Conservation (phyloP, 78 protist genomes). For the Protostelium mycophagum region DNA sequence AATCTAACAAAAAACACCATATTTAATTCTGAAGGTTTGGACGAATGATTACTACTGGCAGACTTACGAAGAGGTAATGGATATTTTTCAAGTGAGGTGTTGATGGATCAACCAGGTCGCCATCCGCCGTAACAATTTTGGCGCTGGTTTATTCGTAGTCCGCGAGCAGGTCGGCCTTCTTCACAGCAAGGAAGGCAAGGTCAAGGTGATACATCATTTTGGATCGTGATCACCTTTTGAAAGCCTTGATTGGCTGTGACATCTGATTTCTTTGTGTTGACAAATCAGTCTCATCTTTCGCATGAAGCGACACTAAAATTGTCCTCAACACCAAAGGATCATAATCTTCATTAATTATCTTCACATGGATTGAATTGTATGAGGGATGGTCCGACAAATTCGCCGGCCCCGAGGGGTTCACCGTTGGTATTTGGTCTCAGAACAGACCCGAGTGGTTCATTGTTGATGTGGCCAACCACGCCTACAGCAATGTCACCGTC, state of each 20-base stretch:
- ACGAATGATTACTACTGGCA: not conserved
- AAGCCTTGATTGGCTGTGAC: too few species aligned
- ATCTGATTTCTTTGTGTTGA: too few species aligned
- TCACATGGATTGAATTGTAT: too few species aligned
- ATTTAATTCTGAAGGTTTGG: too few species aligned
- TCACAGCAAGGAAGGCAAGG: not conserved
- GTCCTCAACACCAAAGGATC: too few species aligned
- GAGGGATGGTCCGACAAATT: not conserved
- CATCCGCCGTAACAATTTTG: not conserved
- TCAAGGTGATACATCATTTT: too few species aligned
- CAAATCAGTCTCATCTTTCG: too few species aligned
- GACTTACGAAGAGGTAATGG: not conserved
- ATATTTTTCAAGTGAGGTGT: not conserved
- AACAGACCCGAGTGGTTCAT: conserved; percentile 80
- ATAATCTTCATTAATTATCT: too few species aligned
- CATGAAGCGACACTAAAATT: too few species aligned
- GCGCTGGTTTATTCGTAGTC: not conserved
- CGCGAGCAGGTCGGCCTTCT: not conserved
- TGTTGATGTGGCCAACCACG: conserved; percentile 42
- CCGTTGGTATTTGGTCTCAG: conserved; percentile 46
- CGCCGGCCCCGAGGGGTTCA: not conserved
- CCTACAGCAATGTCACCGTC: conserved; percentile 34
- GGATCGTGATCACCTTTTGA: too few species aligned
- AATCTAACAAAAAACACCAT: not conserved
- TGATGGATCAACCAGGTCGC: not conserved